phyloP scores from a whole-genome alignment of 2,329 filamentous ascomycete species.

The Epichloe typhina region DNA sequence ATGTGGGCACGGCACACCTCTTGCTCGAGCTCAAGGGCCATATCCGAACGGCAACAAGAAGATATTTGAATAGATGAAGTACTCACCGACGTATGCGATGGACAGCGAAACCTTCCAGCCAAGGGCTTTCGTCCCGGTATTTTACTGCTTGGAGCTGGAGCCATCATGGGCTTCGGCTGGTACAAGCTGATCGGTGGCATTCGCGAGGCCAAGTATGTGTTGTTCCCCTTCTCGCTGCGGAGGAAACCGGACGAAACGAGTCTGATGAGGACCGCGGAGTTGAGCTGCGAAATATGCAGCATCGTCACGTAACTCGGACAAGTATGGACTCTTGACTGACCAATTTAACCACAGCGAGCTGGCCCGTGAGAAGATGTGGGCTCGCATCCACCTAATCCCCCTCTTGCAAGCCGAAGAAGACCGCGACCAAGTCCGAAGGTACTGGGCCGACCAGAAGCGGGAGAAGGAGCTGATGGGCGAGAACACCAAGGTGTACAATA shows the following conservation, averaged over 20 bases:
- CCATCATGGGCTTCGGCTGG: slow-evolving; percentile 80
- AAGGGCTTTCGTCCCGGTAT: slow-evolving; percentile 77
- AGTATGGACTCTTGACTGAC: not conserved
- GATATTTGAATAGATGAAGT: too few species aligned
- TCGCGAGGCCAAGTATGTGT: slow-evolving; percentile 75
- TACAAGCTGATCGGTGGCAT: slow-evolving; percentile 74
- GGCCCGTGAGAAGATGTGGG: slow-evolving; percentile 95
- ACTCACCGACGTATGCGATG: too few species aligned
- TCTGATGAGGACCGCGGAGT: too few species aligned
- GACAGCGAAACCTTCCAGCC: slow-evolving; percentile 78
- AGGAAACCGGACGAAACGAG: too few species aligned
- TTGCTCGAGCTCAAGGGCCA: too few species aligned
- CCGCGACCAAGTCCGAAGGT: slow-evolving; percentile 79
- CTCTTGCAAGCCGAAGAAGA: slow-evolving; percentile 94
- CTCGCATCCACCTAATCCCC: slow-evolving; percentile 86
- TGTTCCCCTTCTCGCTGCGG: too few species aligned
- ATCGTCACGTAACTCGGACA: too few species aligned
- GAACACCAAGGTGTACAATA: slow-evolving; percentile 76
- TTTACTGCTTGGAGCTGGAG: slow-evolving; percentile 63
- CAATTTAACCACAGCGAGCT: slow-evolving; percentile 54
- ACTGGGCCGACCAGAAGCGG: slow-evolving; percentile 73
- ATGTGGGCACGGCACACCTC: too few species aligned
- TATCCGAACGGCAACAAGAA: too few species aligned
- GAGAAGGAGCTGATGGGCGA: slow-evolving; percentile 84
- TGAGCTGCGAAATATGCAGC: too few species aligned